These are phyloP conservation scores for Rhododendron mucronatum DNA, from an alignment of 148 eudicot species.

Conservation along the genomic window DNA sequence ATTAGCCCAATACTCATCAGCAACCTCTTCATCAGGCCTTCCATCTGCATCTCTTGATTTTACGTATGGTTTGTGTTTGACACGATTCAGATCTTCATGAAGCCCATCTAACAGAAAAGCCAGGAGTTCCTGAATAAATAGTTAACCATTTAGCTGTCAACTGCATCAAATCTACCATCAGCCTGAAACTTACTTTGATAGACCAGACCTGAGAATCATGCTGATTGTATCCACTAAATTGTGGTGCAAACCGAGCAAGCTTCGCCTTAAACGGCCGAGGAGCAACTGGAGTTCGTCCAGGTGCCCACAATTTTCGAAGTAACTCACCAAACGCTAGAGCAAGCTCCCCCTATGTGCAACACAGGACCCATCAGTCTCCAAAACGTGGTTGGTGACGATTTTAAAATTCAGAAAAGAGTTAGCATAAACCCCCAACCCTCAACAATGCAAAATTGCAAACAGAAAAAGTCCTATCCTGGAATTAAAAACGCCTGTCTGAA, in stretches of 20 bases:
- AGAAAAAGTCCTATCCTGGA: neutral
- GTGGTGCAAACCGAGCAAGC: slow-evolving; percentile 96
- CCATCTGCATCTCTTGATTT: slow-evolving; percentile 92
- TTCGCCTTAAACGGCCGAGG: slow-evolving; percentile 83
- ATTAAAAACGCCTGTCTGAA: neutral
- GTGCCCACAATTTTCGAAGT: slow-evolving; percentile 90
- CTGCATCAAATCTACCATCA: slow-evolving; percentile 8
- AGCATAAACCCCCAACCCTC: neutral
- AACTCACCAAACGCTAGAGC: slow-evolving; percentile 95
- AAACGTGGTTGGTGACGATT: neutral
- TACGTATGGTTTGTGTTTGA: slow-evolving; percentile 83
- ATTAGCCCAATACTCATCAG: slow-evolving; percentile 96
- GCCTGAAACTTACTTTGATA: slow-evolving; percentile 7
- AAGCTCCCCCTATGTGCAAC: slow-evolving; percentile 71
- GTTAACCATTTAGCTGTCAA: neutral
- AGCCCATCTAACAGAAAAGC: slow-evolving; percentile 96
- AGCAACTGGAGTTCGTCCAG: slow-evolving; percentile 84
- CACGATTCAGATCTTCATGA: slow-evolving; percentile 98
- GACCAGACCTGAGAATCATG: slow-evolving; percentile 91
- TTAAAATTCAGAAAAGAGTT: neutral
- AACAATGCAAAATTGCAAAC: neutral
- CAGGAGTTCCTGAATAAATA: slow-evolving; percentile 70
- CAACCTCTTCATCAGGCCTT: slow-evolving; percentile 90
- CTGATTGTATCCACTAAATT: slow-evolving; percentile 88
- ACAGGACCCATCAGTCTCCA: neutral